Evolutionary conservation across 148 eudicot genomes (phyloP).

Genomic region (Beta vulgaris): DNA sequence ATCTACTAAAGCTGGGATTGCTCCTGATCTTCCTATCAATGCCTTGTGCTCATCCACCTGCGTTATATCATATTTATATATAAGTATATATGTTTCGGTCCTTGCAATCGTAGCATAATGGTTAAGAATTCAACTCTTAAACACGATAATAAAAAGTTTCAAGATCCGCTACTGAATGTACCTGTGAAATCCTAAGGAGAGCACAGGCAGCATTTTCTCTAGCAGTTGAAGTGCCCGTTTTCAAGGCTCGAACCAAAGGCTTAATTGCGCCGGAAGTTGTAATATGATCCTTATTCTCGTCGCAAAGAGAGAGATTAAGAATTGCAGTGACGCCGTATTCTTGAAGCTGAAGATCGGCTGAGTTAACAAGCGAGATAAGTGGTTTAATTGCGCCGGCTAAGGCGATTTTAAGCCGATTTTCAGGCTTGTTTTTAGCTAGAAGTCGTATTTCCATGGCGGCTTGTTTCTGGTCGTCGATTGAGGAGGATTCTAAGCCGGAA

Average conservation of each 20-base stretch:
- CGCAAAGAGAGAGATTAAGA: conserved; percentile 72
- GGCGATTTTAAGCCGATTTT: conserved; percentile 71
- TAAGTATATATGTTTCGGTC: too few relatives aligned
- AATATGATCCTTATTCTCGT: conserved; percentile 68
- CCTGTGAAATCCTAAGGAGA: conserved; percentile 66
- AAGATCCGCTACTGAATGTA: too few relatives aligned
- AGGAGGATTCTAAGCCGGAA: conserved; percentile 44
- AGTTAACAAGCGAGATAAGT: conserved; percentile 48
- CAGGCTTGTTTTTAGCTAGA: conserved; percentile 76
- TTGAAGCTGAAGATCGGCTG: conserved; percentile 56
- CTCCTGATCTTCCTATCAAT: conserved; percentile 75
- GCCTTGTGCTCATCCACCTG: conserved; percentile 53
- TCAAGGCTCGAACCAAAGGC: conserved; percentile 55
- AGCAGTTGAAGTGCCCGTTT: conserved; percentile 57
- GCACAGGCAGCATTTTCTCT: conserved; percentile 89
- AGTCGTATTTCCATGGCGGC: conserved; percentile 76
- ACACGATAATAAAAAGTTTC: too few relatives aligned
- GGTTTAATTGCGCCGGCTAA: conserved; percentile 74
- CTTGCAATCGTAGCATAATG: too few relatives aligned
- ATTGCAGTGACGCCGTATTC: conserved; percentile 89
- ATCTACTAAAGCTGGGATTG: conserved; percentile 60
- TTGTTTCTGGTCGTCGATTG: conserved; percentile 57
- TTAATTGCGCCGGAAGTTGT: conserved; percentile 58
- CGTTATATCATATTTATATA: too few relatives aligned
- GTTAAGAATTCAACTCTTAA: too few relatives aligned